Evolutionary conservation across 148 eudicot species (phyloP).

Genomic region (Silene conica): DNA sequence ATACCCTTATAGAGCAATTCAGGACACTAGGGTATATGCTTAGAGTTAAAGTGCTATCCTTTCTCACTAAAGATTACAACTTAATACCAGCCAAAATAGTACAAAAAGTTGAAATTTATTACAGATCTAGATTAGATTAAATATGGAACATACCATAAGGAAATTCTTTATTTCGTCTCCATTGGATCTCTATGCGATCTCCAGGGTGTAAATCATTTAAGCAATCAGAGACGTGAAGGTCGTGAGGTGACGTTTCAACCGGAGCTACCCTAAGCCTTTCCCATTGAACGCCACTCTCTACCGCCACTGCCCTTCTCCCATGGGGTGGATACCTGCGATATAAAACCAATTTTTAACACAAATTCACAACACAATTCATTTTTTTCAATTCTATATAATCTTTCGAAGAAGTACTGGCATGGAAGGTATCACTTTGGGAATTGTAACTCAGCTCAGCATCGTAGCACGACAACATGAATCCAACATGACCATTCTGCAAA

Average conservation of each 20-base stretch:
- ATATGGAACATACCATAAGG: constrained; percentile 72
- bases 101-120: not conserved
- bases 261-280: constrained; percentile 81
- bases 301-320: constrained; percentile 69
- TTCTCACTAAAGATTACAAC: no score
- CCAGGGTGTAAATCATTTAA: constrained; percentile 71
- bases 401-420: constrained; percentile 57
- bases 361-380: not conserved
- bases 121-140: not conserved
- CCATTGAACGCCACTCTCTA: constrained; percentile 73
- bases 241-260: constrained; percentile 63
- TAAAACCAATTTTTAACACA: constrained; percentile 6
- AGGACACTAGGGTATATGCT: no score
- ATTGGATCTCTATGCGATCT: constrained; percentile 93
- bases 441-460: constrained; percentile 92
- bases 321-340: constrained; percentile 81
- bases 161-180: constrained; percentile 93
- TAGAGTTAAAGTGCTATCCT: no score
- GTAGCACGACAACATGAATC: constrained; percentile 92
- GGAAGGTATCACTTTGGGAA: constrained; percentile 68
- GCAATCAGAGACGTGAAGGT: constrained; percentile 73
- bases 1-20: no score
- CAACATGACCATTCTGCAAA: constrained; percentile 91
- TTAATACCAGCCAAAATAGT: no score
- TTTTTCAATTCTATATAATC: no score